These are phyloP conservation scores for Trichoderma pleuroti DNA, from an alignment of 2,329 filamentous ascomycete genomes.

Conservation along the genomic window DNA sequence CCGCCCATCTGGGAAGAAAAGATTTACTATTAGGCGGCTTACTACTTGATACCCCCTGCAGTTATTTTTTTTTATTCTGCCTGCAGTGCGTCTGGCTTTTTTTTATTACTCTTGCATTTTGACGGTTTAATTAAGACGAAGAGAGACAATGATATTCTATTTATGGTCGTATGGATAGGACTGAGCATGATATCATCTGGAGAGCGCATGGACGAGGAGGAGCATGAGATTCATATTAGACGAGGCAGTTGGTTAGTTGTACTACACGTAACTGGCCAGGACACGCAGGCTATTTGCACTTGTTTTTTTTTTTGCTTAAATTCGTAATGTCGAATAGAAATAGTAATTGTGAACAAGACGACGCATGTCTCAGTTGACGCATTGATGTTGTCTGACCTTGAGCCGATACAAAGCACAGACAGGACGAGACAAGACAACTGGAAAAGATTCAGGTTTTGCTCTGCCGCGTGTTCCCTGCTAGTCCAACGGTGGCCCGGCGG, in stretches of 20 bases:
- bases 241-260: neutral
- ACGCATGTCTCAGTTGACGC: neutral
- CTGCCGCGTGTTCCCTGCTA: slow-evolving; percentile 1
- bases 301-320: neutral
- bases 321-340: neutral
- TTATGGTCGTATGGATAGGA: neutral
- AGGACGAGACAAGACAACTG: neutral
- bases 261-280: neutral
- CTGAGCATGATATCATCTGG: neutral
- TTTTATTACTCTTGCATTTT: neutral
- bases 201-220: neutral
- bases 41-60: slow-evolving; percentile 22
- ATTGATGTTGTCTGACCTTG: neutral
- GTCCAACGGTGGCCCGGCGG: neutral
- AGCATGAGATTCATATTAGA: neutral
- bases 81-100: neutral
- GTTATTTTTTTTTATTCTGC: neutral
- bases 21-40: slow-evolving; percentile 39
- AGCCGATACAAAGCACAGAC: neutral
- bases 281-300: neutral
- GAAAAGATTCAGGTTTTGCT: neutral
- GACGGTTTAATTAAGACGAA: neutral
- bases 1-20: slow-evolving; percentile 46
- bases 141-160: neutral
- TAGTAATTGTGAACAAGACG: neutral